phyloP scores from a whole-genome alignment of 257 asterid genomes.

The Pogostemon cablin region DNA sequence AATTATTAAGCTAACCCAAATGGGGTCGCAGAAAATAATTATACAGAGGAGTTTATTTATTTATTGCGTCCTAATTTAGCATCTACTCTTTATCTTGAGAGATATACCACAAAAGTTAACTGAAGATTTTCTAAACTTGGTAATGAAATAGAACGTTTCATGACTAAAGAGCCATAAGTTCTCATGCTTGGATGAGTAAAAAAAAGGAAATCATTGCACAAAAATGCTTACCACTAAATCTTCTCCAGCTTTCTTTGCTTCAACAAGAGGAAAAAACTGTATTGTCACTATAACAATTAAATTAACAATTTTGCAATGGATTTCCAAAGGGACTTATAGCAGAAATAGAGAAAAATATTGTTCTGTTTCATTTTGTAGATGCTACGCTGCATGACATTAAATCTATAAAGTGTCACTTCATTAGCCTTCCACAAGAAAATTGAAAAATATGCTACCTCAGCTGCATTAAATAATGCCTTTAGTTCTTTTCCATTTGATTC shows the following conservation, averaged over 20 bases:
- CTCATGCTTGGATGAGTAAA: background rate
- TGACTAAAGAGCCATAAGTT: background rate
- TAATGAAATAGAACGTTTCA: too few relatives aligned
- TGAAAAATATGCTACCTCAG: constrained; percentile 49
- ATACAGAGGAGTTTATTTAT: too few relatives aligned
- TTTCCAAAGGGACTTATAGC: constrained; percentile 6
- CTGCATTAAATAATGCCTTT: constrained; percentile 66
- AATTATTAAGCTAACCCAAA: too few relatives aligned
- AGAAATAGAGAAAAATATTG: background rate
- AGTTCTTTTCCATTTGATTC: constrained; percentile 55
- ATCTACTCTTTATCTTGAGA: background rate
- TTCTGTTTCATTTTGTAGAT: constrained; percentile 19
- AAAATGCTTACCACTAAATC: constrained; percentile 73
- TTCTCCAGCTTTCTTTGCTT: constrained; percentile 81
- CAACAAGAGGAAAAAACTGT: constrained; percentile 57
- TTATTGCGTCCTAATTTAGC: too few relatives aligned
- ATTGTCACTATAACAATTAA: background rate
- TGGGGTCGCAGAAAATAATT: too few relatives aligned
- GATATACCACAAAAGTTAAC: constrained; percentile 7
- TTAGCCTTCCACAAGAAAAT: constrained; percentile 15
- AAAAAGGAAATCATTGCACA: constrained; percentile 12
- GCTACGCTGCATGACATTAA: background rate
- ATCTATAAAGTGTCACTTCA: constrained; percentile 2
- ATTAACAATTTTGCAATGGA: background rate
- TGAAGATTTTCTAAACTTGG: background rate